Conservation (phyloP, 495 filamentous ascomycete genomes). For the Penicillium manginii region DNA sequence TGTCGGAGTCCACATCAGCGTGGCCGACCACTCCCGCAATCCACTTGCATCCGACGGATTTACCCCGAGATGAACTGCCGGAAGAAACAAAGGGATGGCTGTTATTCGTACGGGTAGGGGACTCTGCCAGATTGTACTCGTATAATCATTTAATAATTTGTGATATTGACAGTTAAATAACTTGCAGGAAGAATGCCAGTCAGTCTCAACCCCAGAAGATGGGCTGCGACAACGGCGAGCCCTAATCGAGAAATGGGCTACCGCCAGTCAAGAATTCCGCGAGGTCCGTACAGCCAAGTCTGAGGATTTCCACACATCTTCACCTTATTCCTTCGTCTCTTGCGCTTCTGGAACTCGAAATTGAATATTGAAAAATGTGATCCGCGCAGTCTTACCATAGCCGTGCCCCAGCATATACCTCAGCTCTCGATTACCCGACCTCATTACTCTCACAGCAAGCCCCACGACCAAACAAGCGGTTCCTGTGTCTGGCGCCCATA, state of each 20-base stretch:
- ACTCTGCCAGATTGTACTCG: constrained; percentile 6
- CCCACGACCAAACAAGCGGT: constrained; percentile 11
- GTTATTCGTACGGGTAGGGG: constrained; percentile 17
- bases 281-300: constrained; percentile 13
- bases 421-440: constrained; percentile 13
- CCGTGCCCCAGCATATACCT: constrained; percentile 12
- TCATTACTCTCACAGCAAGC: constrained; percentile 14
- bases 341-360: too few relatives aligned
- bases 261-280: constrained; percentile 21
- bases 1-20: too few relatives aligned
- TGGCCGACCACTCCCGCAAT: constrained; percentile 23
- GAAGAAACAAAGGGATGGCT: constrained; percentile 21
- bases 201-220: constrained; percentile 14
- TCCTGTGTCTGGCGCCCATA: constrained; percentile 12
- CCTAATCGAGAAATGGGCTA: constrained; percentile 22
- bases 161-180: constrained; percentile 3
- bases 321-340: too few relatives aligned
- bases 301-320: neutral
- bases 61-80: constrained; percentile 12
- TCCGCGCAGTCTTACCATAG: neutral
- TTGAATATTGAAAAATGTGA: too few relatives aligned
- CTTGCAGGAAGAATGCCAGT: constrained; percentile 17
- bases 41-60: constrained; percentile 16
- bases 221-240: too few relatives aligned
- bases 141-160: neutral